Conservation (phyloP, 2,329 filamentous ascomycete genomes). For the Drechslerella stenobrocha region DNA sequence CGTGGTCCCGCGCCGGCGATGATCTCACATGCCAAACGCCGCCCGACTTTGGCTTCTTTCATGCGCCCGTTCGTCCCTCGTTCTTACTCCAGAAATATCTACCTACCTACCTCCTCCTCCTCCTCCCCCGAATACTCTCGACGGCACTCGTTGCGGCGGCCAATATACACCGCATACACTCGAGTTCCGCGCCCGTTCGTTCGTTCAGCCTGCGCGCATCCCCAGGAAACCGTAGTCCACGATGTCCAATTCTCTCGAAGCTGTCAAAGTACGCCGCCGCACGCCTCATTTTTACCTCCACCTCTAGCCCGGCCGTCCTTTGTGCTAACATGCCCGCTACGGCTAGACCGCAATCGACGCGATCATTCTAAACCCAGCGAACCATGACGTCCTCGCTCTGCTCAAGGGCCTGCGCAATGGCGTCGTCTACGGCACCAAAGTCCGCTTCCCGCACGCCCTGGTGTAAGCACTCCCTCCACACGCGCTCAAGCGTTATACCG, state of each 20-base stretch:
- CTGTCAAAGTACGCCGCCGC: slow-evolving; percentile 17
- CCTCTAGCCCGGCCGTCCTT: not conserved
- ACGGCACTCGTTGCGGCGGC: too few relatives aligned
- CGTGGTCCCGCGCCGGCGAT: slow-evolving; percentile 31
- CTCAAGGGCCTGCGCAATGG: slow-evolving; percentile 95
- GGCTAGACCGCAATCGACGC: slow-evolving; percentile 70
- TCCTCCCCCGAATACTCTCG: not conserved
- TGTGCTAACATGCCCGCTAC: slow-evolving; percentile 6
- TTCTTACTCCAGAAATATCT: slow-evolving; percentile 19
- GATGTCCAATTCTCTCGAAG: slow-evolving; percentile 10
- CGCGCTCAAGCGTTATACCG: not conserved
- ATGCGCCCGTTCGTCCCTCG: slow-evolving; percentile 21
- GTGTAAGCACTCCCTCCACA: slow-evolving; percentile 62
- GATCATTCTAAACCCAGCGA: slow-evolving; percentile 77
- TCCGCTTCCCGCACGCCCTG: slow-evolving; percentile 95
- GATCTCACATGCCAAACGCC: slow-evolving; percentile 49
- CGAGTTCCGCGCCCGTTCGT: too few relatives aligned
- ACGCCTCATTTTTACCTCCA: not conserved
- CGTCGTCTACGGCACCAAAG: slow-evolving; percentile 93
- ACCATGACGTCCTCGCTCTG: slow-evolving; percentile 81
- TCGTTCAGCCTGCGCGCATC: too few relatives aligned
- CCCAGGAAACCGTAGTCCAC: too few relatives aligned
- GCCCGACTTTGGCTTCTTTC: slow-evolving; percentile 41
- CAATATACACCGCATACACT: too few relatives aligned
- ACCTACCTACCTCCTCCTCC: not conserved